These are phyloP conservation scores for Trametes elegans DNA, from an alignment of 768 basidiomycete species.

Conservation along the genomic window DNA sequence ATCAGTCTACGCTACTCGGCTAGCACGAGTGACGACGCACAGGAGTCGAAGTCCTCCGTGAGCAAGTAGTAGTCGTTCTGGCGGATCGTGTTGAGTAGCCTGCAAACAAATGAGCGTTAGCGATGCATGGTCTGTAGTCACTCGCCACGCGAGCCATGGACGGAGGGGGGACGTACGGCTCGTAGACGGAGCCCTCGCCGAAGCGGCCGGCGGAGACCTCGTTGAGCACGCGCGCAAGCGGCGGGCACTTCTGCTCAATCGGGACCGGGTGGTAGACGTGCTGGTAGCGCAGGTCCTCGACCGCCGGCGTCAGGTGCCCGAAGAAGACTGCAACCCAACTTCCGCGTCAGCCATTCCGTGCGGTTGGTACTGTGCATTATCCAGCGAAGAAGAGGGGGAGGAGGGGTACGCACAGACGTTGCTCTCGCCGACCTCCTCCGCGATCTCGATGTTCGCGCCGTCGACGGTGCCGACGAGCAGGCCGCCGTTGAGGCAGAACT, in stretches of 20 bases:
- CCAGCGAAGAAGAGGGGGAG: background rate
- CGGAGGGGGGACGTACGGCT: conserved; percentile 76
- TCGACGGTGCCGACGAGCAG: conserved; percentile 88
- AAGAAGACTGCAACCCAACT: conserved; percentile 66
- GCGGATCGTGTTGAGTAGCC: conserved; percentile 71
- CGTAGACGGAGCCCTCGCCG: conserved; percentile 78
- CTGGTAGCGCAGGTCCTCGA: conserved; percentile 83
- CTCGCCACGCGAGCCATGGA: too few species aligned
- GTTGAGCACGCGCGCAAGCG: conserved; percentile 75
- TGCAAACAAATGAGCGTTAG: conserved; percentile 27
- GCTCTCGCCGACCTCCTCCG: conserved; percentile 89
- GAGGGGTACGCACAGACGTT: conserved; percentile 74
- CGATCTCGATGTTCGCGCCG: conserved; percentile 96
- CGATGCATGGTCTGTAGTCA: too few species aligned
- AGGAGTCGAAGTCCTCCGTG: conserved; percentile 94
- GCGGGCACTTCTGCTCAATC: conserved; percentile 80
- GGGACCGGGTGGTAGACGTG: conserved; percentile 82
- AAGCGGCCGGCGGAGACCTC: conserved; percentile 76
- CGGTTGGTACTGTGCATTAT: background rate
- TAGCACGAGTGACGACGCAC: conserved; percentile 39
- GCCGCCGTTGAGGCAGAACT: conserved; percentile 90
- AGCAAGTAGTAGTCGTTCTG: conserved; percentile 78
- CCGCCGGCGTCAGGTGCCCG: conserved; percentile 82
- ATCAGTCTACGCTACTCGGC: background rate
- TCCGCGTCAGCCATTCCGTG: background rate